These are phyloP conservation scores for Lactarius trivialis DNA, from an alignment of 768 basidiomycete species.

Conservation along the genomic window DNA sequence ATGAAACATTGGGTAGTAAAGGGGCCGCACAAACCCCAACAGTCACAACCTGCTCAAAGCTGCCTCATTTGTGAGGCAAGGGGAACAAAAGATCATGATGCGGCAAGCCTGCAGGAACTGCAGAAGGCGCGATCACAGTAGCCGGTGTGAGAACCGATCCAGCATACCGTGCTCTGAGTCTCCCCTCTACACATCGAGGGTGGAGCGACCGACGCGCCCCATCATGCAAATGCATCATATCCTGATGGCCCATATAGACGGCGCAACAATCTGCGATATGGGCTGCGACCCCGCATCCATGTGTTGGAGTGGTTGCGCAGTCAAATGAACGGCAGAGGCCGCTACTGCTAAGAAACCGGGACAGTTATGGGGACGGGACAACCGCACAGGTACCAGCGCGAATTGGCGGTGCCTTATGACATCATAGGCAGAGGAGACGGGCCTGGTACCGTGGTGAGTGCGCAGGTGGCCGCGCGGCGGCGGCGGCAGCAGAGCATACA, in stretches of 20 bases:
- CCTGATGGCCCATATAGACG: background rate
- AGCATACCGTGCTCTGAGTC: background rate
- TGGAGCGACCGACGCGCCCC: background rate
- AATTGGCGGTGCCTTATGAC: no score
- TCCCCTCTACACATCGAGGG: background rate
- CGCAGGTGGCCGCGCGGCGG: no score
- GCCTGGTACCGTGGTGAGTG: no score
- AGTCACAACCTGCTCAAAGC: background rate
- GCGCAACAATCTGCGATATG: constrained; percentile 17
- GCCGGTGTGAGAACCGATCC: background rate
- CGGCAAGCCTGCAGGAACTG: background rate
- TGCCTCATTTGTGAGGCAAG: background rate
- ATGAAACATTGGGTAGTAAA: no score
- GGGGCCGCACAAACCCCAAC: no score
- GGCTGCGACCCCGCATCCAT: constrained; percentile 19
- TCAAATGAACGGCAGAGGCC: background rate
- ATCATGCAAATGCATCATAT: background rate
- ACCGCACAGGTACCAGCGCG: no score
- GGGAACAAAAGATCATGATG: background rate
- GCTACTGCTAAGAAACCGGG: no score
- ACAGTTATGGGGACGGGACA: no score
- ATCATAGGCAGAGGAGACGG: no score
- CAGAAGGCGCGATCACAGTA: background rate
- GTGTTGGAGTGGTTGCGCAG: constrained; percentile 5
- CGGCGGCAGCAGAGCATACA: no score